Evolutionary conservation across 768 basidiomycete species (phyloP).

Genomic region (Termitomyces sp.): DNA sequence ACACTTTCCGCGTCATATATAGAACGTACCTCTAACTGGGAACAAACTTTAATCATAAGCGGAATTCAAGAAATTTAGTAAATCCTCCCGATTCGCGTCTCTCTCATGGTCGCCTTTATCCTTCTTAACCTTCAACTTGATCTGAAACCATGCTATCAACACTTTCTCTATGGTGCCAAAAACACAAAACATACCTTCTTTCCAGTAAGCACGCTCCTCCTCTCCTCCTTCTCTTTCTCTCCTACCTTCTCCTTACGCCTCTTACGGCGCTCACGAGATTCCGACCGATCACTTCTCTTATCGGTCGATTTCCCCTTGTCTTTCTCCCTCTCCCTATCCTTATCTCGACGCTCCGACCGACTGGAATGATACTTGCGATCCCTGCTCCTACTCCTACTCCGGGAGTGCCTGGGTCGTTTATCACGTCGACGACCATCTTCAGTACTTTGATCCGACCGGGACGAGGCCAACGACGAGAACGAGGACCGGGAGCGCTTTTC

Average conservation of each 20-base stretch:
- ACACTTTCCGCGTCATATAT: neutral
- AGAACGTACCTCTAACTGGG: neutral
- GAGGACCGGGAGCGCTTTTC: constrained; percentile 6
- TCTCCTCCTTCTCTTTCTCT: constrained; percentile 15
- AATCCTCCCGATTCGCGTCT: constrained; percentile 17
- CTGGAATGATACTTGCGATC: neutral
- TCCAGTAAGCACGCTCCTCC: constrained; percentile 18
- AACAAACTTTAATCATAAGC: constrained; percentile 10
- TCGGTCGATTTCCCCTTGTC: constrained; percentile 6
- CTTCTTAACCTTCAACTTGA: constrained; percentile 20
- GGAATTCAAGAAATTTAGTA: constrained; percentile 18
- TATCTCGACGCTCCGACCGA: neutral
- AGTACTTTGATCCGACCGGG: neutral
- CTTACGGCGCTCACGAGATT: constrained; percentile 12
- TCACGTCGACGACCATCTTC: neutral
- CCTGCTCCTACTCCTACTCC: constrained; percentile 3
- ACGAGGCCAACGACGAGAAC: constrained; percentile 4
- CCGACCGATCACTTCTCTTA: constrained; percentile 10
- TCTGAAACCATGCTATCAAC: constrained; percentile 4
- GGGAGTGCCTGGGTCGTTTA: constrained; percentile 6
- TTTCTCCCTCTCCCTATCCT: constrained; percentile 1
- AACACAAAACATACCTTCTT: constrained; percentile 13
- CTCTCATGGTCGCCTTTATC: constrained; percentile 20
- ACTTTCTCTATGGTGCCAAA: neutral
- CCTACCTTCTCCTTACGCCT: constrained; percentile 12